Conservation (phyloP, 78 protist species). For the Anaeramoeba ignava region DNA sequence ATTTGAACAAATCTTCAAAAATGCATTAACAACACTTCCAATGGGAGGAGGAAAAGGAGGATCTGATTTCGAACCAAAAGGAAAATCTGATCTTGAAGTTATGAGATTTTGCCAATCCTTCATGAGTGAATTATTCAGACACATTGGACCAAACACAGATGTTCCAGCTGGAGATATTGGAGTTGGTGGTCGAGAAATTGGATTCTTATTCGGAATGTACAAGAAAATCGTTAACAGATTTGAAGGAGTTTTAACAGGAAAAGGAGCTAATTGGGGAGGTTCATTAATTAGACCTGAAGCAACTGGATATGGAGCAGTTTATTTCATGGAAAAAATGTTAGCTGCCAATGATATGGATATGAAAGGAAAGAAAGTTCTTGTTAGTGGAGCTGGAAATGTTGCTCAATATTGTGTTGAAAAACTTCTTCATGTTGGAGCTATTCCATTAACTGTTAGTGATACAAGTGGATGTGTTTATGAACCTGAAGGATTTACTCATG, state of each 20-base stretch:
- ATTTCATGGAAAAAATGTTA: slow-evolving; percentile 24
- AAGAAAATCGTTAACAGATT: slow-evolving; percentile 9
- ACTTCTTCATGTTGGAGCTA: slow-evolving; percentile 29
- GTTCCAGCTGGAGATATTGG: slow-evolving; percentile 72
- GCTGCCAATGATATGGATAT: not conserved
- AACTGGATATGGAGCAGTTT: slow-evolving; percentile 60
- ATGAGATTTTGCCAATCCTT: slow-evolving; percentile 51
- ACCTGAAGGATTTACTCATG: slow-evolving; percentile 31
- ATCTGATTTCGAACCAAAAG: slow-evolving; percentile 58
- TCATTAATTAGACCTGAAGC: slow-evolving; percentile 60
- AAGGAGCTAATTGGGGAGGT: slow-evolving; percentile 45
- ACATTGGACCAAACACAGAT: slow-evolving; percentile 50
- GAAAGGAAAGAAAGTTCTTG: slow-evolving; percentile 15
- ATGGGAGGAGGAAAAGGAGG: slow-evolving; percentile 69
- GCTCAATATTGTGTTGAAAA: slow-evolving; percentile 32
- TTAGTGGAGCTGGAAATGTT: slow-evolving; percentile 59
- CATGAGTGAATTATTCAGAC: slow-evolving; percentile 39
- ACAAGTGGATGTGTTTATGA: slow-evolving; percentile 24
- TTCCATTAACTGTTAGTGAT: slow-evolving; percentile 33
- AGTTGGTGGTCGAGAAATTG: slow-evolving; percentile 59
- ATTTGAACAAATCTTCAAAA: slow-evolving; percentile 65
- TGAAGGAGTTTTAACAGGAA: slow-evolving; percentile 51
- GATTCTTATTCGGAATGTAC: slow-evolving; percentile 50
- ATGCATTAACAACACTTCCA: slow-evolving; percentile 46
- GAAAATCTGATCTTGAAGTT: slow-evolving; percentile 42